phyloP scores from a whole-genome alignment of 768 basidiomycete species.

The Cyclocybe aegerita region DNA sequence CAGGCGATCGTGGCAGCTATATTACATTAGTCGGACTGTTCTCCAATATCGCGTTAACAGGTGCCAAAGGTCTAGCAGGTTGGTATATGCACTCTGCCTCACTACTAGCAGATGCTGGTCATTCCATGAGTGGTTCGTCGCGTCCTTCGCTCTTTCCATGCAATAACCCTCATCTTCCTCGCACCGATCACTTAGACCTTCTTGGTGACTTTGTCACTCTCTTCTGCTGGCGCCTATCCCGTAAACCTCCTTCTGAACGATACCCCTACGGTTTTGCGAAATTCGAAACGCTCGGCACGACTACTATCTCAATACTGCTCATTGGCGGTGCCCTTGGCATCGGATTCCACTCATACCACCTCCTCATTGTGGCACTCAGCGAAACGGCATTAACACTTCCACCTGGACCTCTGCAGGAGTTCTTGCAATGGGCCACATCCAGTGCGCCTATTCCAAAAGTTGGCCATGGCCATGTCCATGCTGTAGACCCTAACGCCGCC shows the following conservation, averaged over 20 bases:
- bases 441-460: slow-evolving; percentile 53
- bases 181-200: slow-evolving; percentile 50
- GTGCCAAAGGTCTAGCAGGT: slow-evolving; percentile 84
- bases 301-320: slow-evolving; percentile 83
- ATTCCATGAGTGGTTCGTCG: slow-evolving; percentile 78
- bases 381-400: slow-evolving; percentile 65
- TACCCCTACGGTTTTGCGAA: slow-evolving; percentile 93
- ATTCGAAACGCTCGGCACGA: slow-evolving; percentile 95
- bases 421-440: slow-evolving; percentile 57
- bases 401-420: slow-evolving; percentile 60
- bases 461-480: slow-evolving; percentile 57
- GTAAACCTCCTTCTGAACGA: slow-evolving; percentile 71
- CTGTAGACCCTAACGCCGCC: slow-evolving; percentile 90
- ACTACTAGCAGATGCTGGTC: slow-evolving; percentile 91
- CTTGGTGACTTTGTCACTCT: slow-evolving; percentile 91
- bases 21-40: slow-evolving; percentile 86
- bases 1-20: slow-evolving; percentile 78
- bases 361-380: slow-evolving; percentile 72
- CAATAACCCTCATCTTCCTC: neutral
- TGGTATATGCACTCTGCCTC: slow-evolving; percentile 90
- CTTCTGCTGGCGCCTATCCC: slow-evolving; percentile 83
- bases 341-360: slow-evolving; percentile 87
- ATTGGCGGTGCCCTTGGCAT: slow-evolving; percentile 83
- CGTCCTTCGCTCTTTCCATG: neutral
- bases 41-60: slow-evolving; percentile 80